These are phyloP conservation scores for Phytophthora hybrid DNA, from an alignment of 352 stramenopile species.

Conservation along the genomic window DNA sequence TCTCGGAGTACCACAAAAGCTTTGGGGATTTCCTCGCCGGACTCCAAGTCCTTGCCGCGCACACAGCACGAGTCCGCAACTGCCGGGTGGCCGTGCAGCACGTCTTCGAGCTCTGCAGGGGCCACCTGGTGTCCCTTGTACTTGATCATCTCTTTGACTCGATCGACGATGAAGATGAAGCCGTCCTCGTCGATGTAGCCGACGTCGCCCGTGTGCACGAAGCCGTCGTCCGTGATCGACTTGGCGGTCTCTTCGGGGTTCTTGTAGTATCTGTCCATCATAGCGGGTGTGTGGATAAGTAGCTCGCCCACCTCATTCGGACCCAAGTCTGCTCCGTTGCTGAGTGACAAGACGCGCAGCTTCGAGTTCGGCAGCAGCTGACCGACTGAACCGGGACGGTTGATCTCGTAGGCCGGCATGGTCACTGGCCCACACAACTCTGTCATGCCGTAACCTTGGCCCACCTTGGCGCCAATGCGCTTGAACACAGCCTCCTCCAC, in stretches of 20 bases:
- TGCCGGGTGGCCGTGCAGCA: constrained; percentile 77
- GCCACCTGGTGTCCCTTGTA: constrained; percentile 93
- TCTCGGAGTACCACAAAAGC: constrained; percentile 90
- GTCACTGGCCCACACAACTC: constrained; percentile 67
- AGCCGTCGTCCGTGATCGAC: constrained; percentile 78
- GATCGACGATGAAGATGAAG: constrained; percentile 92
- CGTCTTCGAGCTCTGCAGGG: constrained; percentile 92
- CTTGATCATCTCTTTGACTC: constrained; percentile 97
- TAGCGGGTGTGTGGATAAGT: constrained; percentile 58
- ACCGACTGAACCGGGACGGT: constrained; percentile 40
- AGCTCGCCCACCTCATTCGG: constrained; percentile 70
- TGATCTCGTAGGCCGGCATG: constrained; percentile 40
- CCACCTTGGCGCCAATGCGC: constrained; percentile 62
- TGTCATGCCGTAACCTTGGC: constrained; percentile 69
- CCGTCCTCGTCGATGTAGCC: constrained; percentile 92
- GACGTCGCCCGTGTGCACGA: constrained; percentile 91
- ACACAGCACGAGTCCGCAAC: constrained; percentile 83
- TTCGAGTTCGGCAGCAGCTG: constrained; percentile 52
- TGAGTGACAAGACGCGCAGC: constrained; percentile 45
- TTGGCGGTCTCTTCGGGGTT: constrained; percentile 80
- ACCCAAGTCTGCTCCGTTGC: constrained; percentile 40
- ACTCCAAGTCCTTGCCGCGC: constrained; percentile 62
- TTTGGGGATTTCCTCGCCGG: constrained; percentile 89
- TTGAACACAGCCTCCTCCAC: constrained; percentile 67
- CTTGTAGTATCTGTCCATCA: constrained; percentile 63